Conservation (phyloP, 257 asterid species). For the Cordia subcordata region DNA sequence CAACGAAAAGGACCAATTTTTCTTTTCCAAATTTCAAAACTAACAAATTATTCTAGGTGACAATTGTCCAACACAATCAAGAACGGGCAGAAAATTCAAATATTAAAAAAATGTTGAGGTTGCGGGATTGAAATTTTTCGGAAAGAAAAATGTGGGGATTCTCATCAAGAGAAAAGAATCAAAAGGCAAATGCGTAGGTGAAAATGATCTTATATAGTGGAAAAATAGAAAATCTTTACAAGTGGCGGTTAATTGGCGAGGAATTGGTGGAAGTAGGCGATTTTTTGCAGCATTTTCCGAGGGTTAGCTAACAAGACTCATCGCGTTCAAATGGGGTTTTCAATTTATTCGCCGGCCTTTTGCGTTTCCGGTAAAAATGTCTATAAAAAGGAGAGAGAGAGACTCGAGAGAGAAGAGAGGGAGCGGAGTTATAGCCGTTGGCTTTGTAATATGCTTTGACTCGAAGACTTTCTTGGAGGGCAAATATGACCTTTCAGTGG, state of each 20-base stretch:
- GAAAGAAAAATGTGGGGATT: slow-evolving; percentile 22
- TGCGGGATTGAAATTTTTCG: slow-evolving; percentile 1
- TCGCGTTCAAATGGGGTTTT: slow-evolving; percentile 19
- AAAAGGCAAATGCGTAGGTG: slow-evolving; percentile 34
- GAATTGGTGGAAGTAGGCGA: slow-evolving; percentile 14
- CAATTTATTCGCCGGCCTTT: slow-evolving; percentile 31
- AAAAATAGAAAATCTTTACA: slow-evolving; percentile 9
- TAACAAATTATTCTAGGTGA: too few relatives aligned
- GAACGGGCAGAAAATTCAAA: neutral
- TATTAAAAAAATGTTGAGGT: neutral
- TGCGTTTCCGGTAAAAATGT: slow-evolving; percentile 26
- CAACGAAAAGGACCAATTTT: neutral
- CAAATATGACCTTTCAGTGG: too few relatives aligned
- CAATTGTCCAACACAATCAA: too few relatives aligned
- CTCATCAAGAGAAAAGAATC: slow-evolving; percentile 40
- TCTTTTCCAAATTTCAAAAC: neutral
- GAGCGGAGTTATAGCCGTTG: slow-evolving; percentile 73
- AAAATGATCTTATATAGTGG: slow-evolving; percentile 20
- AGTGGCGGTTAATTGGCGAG: slow-evolving; percentile 32
- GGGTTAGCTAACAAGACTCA: neutral
- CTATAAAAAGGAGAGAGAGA: slow-evolving; percentile 19
- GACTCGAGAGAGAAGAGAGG: slow-evolving; percentile 19
- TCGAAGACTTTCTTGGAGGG: too few relatives aligned
- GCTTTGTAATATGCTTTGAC: slow-evolving; percentile 15
- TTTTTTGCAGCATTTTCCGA: slow-evolving; percentile 33